These are phyloP conservation scores for Buddleja alternifolia DNA, from an alignment of 257 asterid species.

Conservation along the genomic window DNA sequence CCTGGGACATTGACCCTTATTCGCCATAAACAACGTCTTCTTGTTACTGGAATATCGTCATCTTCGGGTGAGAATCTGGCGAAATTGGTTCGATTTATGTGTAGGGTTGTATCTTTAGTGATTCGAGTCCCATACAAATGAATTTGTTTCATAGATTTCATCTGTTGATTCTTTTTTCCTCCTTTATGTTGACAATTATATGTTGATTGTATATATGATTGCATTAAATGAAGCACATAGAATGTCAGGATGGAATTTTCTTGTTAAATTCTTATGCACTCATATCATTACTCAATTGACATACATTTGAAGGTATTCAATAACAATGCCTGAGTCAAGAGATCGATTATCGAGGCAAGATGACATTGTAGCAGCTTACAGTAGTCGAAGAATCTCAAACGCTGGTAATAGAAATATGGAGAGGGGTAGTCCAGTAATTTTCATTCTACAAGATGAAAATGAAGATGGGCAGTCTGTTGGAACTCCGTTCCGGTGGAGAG, in stretches of 20 bases:
- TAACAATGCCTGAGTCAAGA: slow-evolving; percentile 68
- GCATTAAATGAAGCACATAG: neutral
- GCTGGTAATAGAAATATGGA: slow-evolving; percentile 27
- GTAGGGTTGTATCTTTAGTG: neutral
- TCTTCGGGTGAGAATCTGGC: neutral
- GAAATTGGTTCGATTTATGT: neutral
- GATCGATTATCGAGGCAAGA: slow-evolving; percentile 60
- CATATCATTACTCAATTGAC: neutral
- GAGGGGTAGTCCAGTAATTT: slow-evolving; percentile 26
- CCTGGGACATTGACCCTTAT: neutral
- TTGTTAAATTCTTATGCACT: neutral
- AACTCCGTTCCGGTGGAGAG: slow-evolving; percentile 61
- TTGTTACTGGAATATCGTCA: neutral
- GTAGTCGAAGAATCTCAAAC: slow-evolving; percentile 39
- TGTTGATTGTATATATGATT: neutral
- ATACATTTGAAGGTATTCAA: slow-evolving; percentile 22
- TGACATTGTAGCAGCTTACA: slow-evolving; percentile 41
- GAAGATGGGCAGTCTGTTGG: slow-evolving; percentile 33
- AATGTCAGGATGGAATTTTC: neutral
- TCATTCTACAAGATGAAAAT: slow-evolving; percentile 44
- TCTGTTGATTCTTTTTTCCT: neutral
- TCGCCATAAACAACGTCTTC: neutral
- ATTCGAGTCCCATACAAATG: neutral
- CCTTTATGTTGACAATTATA: too few species aligned
- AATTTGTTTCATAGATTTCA: neutral